Evolutionary conservation across 2,329 filamentous ascomycete species (phyloP).

Genomic region (Xylaria arbuscula): DNA sequence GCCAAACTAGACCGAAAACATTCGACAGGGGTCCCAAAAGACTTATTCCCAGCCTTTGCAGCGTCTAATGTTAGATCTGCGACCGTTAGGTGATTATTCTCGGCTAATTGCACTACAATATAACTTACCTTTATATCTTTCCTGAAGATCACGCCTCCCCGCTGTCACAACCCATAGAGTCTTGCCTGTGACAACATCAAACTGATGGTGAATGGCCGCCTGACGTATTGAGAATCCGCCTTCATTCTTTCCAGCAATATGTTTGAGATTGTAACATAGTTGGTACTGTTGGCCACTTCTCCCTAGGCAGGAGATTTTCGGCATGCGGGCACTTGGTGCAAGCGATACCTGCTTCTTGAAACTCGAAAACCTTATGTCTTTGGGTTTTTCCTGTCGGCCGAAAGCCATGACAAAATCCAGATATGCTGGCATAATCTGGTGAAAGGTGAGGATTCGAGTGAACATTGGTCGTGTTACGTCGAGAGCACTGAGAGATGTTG

Average conservation of each 20-base stretch:
- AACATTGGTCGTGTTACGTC: no score
- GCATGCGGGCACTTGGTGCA: constrained; percentile 22
- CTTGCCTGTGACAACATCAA: constrained; percentile 45
- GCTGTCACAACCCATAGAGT: constrained; percentile 54
- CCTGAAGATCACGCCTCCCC: constrained; percentile 43
- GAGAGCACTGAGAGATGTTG: no score
- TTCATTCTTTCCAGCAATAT: constrained; percentile 31
- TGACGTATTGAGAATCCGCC: constrained; percentile 43
- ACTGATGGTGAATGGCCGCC: constrained; percentile 45
- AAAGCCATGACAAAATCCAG: constrained; percentile 44
- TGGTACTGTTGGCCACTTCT: constrained; percentile 43
- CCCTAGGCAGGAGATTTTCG: constrained; percentile 36
- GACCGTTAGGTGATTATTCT: constrained; percentile 49
- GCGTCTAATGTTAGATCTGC: no score
- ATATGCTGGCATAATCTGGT: constrained; percentile 51
- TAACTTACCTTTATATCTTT: constrained; percentile 47
- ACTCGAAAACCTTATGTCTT: constrained; percentile 44
- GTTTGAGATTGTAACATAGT: constrained; percentile 47
- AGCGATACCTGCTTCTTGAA: constrained; percentile 42
- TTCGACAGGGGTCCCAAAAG: no score
- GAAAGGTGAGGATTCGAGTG: constrained; percentile 46
- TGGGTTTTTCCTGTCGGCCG: constrained; percentile 42
- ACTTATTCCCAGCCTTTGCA: no score
- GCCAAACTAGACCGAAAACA: no score
- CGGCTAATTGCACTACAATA: constrained; percentile 41